Evolutionary conservation across 768 basidiomycete genomes (phyloP).

Genomic region (Cyclocybe aegerita): DNA sequence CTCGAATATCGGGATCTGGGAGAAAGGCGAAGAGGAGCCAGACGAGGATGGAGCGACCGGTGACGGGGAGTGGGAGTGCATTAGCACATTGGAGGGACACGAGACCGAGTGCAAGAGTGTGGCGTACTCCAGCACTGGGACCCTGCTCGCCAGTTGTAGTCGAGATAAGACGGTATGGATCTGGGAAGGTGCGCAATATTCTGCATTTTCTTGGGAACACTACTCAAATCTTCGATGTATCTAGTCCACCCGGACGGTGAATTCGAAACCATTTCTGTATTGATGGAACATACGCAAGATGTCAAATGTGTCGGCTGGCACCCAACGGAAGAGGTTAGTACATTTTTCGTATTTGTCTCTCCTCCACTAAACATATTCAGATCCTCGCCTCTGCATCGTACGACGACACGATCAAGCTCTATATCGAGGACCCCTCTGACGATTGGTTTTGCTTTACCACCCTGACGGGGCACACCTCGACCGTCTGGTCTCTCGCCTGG

Average conservation of each 20-base stretch:
- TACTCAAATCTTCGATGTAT: slow-evolving; percentile 1
- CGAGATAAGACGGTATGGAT: slow-evolving; percentile 99
- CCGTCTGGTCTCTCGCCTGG: slow-evolving; percentile 91
- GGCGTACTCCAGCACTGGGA: slow-evolving; percentile 76
- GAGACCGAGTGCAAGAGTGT: slow-evolving; percentile 97
- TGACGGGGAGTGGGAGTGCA: slow-evolving; percentile 81
- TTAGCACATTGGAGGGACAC: slow-evolving; percentile 86
- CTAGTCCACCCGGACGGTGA: slow-evolving; percentile 88
- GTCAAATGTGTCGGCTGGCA: slow-evolving; percentile 97
- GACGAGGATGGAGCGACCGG: slow-evolving; percentile 33
- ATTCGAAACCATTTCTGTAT: slow-evolving; percentile 91
- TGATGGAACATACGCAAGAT: slow-evolving; percentile 97
- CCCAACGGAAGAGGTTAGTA: slow-evolving; percentile 84
- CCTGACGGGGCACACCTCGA: slow-evolving; percentile 77
- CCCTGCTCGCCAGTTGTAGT: slow-evolving; percentile 88
- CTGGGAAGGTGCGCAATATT: slow-evolving; percentile 77
- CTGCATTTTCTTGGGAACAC: not conserved
- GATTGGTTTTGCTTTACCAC: slow-evolving; percentile 93
- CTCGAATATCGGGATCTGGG: slow-evolving; percentile 90
- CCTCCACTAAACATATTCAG: slow-evolving; percentile 36
- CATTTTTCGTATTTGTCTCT: slow-evolving; percentile 2
- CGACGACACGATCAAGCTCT: slow-evolving; percentile 94
- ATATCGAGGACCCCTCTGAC: slow-evolving; percentile 88
- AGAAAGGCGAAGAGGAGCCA: slow-evolving; percentile 34
- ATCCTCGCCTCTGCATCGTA: slow-evolving; percentile 96